Conservation (phyloP, 208 protist genomes). For the Leishmania tarentolae region DNA sequence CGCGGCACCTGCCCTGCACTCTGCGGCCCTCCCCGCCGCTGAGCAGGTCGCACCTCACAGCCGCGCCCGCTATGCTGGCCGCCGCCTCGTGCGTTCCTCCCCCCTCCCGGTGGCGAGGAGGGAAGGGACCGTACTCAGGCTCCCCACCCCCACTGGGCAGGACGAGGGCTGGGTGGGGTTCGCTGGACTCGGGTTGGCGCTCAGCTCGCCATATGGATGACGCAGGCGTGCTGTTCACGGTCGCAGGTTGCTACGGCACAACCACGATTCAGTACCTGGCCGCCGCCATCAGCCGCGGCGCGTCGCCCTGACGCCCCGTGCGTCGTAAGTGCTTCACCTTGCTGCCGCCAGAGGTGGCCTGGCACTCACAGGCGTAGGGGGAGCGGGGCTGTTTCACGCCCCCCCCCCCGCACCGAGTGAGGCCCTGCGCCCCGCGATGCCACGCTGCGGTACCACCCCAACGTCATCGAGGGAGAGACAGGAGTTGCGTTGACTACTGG, state of each 20-base stretch:
- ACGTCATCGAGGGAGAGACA: not conserved
- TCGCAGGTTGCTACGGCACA: too few relatives aligned
- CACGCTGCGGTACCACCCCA: not conserved
- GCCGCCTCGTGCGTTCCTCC: not conserved
- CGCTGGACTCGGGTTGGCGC: not conserved
- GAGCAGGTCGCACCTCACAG: too few relatives aligned
- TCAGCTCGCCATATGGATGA: not conserved
- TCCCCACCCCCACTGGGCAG: not conserved
- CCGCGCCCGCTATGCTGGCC: too few relatives aligned
- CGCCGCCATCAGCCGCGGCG: not conserved
- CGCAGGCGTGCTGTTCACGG: too few relatives aligned
- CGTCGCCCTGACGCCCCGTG: not conserved
- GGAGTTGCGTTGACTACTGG: not conserved
- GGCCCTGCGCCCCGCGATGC: not conserved
- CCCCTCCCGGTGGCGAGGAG: too few relatives aligned
- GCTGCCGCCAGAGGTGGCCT: not conserved
- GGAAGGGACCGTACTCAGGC: too few relatives aligned
- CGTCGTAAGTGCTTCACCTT: not conserved
- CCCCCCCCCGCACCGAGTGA: not conserved
- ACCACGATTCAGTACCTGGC: too few relatives aligned
- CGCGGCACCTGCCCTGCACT: not conserved
- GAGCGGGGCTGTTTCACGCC: not conserved
- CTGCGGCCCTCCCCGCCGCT: too few relatives aligned
- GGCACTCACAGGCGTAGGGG: not conserved
- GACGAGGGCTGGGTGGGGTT: too few relatives aligned